Conservation (phyloP, 805 yeast species). For the Yarrowia bubula region DNA sequence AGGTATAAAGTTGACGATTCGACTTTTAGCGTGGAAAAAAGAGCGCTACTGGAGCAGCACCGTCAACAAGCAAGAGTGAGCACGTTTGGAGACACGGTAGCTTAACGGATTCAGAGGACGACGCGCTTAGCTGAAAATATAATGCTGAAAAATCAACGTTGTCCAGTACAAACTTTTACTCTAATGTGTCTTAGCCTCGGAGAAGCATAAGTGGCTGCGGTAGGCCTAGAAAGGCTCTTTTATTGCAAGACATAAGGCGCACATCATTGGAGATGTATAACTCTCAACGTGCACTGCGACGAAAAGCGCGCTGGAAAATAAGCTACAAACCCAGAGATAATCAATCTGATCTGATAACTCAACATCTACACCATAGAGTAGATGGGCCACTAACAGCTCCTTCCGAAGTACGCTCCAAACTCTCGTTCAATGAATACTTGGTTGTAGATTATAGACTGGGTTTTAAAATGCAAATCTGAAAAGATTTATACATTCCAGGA, state of each 20-base stretch:
- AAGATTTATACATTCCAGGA: no score
- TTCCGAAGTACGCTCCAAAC: no score
- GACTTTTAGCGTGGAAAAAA: not conserved
- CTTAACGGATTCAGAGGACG: no score
- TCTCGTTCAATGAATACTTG: no score
- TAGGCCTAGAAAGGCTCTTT: no score
- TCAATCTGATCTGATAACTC: not conserved
- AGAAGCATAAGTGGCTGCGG: not conserved
- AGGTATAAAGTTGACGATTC: not conserved
- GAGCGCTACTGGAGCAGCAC: not conserved
- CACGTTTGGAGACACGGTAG: no score
- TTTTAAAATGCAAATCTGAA: no score
- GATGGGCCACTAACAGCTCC: no score
- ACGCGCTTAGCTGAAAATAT: no score
- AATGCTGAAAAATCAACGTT: not conserved
- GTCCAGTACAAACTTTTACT: not conserved
- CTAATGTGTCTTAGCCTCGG: not conserved
- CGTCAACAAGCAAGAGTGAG: not conserved
- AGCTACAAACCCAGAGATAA: constrained; percentile 12
- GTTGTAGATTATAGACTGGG: no score
- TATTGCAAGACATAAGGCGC: not conserved
- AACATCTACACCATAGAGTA: no score
- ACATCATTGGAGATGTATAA: not conserved
- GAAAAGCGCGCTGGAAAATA: not conserved
- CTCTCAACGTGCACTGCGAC: not conserved